A percentile compares a stretch with the other conserved stretches of the same genome.
These are phyloP conservation scores for Dactylis glomerata DNA, from an alignment of 176 grass and related monocot species.

Conservation along the genomic window DNA sequence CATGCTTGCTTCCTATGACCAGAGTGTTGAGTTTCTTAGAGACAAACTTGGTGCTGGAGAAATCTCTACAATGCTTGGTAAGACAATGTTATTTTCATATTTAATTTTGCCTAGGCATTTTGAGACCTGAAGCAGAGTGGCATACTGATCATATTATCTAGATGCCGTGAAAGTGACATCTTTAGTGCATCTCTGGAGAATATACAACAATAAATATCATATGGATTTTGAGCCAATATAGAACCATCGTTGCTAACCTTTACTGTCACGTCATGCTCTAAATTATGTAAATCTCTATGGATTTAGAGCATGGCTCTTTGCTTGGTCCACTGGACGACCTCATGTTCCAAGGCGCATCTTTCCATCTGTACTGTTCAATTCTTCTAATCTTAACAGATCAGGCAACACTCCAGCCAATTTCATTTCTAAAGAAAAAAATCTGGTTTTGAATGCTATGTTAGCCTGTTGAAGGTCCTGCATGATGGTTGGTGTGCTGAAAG, in stretches of 20 bases:
- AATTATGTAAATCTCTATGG: not conserved
- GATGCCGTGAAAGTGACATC: not conserved
- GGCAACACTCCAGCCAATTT: not conserved
- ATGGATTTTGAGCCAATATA: not conserved
- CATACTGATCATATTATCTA: not conserved
- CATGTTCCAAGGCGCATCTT: not conserved
- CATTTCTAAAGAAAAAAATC: not conserved
- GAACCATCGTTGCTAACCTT: not conserved
- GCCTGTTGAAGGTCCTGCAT: not conserved
- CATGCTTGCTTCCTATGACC: slow-evolving; percentile 94
- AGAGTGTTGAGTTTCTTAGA: slow-evolving; percentile 83
- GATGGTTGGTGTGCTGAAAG: not conserved
- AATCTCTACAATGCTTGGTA: slow-evolving; percentile 77
- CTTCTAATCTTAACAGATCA: not conserved
- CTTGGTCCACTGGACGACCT: not conserved
- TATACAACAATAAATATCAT: not conserved
- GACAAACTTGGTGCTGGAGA: slow-evolving; percentile 82
- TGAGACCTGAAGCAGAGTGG: not conserved
- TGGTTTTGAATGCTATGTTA: not conserved
- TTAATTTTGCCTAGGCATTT: not conserved
- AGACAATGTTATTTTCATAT: slow-evolving; percentile 11
- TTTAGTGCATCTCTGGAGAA: not conserved
- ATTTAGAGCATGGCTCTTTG: not conserved
- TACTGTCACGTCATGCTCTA: not conserved
- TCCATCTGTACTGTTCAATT: not conserved